Evolutionary conservation across 176 grass and related monocot genomes (phyloP).

Genomic region (Hordeum vulgare): DNA sequence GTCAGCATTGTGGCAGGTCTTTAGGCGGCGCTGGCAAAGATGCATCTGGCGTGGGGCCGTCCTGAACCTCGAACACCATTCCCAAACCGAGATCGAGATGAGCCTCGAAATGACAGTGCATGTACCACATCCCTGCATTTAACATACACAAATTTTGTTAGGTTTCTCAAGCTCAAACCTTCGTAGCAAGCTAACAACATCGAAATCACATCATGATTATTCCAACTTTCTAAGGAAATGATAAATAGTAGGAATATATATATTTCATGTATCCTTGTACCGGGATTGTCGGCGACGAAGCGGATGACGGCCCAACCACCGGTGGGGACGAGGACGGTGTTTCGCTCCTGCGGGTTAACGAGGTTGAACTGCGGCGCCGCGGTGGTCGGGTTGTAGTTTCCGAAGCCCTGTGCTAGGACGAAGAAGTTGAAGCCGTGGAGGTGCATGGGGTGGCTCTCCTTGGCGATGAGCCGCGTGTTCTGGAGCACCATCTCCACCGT

Average conservation of each 20-base stretch:
- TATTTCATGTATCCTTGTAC: neutral
- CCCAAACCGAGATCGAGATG: constrained; percentile 24
- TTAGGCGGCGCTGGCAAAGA: constrained; percentile 1
- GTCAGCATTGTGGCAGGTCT: constrained; percentile 18
- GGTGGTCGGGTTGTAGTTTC: constrained; percentile 35
- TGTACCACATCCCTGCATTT: constrained; percentile 32
- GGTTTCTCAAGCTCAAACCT: no score
- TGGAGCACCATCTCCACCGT: constrained; percentile 77
- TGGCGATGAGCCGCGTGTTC: constrained; percentile 50
- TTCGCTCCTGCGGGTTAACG: constrained; percentile 55
- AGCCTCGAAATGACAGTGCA: constrained; percentile 39
- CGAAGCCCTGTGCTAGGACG: constrained; percentile 63
- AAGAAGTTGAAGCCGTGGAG: constrained; percentile 70
- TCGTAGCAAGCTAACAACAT: neutral
- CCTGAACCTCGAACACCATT: constrained; percentile 32
- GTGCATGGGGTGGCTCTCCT: constrained; percentile 77
- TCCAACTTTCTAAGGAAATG: neutral
- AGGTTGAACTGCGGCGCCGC: constrained; percentile 25
- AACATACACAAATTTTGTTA: no score
- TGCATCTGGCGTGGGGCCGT: neutral
- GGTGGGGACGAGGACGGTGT: constrained; percentile 61
- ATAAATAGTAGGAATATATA: no score
- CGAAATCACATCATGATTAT: neutral
- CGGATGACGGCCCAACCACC: constrained; percentile 67
- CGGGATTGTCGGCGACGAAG: constrained; percentile 48